phyloP scores from a whole-genome alignment of 2,329 filamentous ascomycete species.

The Trichoderma sp. region DNA sequence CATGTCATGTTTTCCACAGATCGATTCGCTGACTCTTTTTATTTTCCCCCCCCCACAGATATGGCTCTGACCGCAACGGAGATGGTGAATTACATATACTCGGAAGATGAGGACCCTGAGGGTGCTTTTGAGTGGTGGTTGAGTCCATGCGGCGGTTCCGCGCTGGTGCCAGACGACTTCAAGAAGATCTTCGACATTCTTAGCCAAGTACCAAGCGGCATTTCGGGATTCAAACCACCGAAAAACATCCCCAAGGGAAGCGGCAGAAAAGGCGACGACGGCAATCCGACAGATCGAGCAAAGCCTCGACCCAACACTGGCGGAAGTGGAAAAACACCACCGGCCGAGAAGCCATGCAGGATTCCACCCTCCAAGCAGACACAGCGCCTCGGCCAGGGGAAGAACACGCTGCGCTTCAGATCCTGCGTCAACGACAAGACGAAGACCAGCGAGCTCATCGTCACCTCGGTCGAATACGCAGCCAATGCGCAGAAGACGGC shows the following conservation, averaged over 20 bases:
- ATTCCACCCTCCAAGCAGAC: neutral
- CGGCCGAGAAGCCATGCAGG: neutral
- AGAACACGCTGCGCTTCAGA: neutral
- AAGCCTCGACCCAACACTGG: neutral
- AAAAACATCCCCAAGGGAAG: neutral
- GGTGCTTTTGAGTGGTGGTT: neutral
- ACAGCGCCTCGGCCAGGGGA: neutral
- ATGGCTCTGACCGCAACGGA: neutral
- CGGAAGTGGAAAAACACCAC: neutral
- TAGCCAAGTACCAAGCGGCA: neutral
- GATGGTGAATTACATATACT: neutral
- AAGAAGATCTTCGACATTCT: neutral
- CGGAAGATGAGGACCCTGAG: neutral
- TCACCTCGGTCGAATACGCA: neutral
- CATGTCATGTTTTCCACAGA: neutral
- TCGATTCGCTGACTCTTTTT: neutral
- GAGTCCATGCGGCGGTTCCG: neutral
- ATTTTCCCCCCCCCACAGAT: neutral
- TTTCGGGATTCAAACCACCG: neutral
- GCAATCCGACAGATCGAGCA: neutral
- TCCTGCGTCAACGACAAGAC: neutral
- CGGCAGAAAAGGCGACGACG: neutral
- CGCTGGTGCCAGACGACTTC: neutral
- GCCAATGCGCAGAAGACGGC: neutral
- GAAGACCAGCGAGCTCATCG: neutral